Percentiles rank a stretch among this genome's conserved stretches.
phyloP scores from a whole-genome alignment of 1,284 basidiomycete genomes.

The Phellinidium pouzarii region DNA sequence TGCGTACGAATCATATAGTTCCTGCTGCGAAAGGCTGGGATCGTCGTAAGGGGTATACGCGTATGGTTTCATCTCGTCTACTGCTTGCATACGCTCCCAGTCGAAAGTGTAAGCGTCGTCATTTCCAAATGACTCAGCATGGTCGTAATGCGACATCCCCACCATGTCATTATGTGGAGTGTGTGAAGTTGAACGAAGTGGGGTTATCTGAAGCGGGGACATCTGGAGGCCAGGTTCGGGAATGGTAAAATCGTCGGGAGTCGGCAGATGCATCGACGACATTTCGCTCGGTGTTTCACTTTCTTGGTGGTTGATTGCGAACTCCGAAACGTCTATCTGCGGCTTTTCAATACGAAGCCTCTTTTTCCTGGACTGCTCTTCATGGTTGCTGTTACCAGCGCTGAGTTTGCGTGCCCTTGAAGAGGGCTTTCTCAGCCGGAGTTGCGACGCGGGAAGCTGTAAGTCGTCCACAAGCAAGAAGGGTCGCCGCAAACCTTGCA shows the following conservation, averaged over 20 bases:
- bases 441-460: neutral
- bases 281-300: neutral
- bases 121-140: neutral
- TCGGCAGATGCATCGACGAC: neutral
- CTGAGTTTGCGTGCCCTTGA: neutral
- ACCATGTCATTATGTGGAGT: no score
- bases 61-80: neutral
- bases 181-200: no score
- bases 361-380: neutral
- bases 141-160: no score
- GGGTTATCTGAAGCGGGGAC: neutral
- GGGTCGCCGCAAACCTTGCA: neutral
- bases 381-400: neutral
- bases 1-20: neutral
- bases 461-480: constrained; percentile 1
- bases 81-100: neutral
- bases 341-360: neutral
- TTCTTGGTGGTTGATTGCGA: constrained; percentile 9
- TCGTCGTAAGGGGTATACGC: neutral
- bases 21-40: neutral
- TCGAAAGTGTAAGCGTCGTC: neutral
- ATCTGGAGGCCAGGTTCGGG: neutral
- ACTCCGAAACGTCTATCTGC: neutral
- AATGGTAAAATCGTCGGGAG: constrained; percentile 1
- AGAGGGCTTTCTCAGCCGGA: neutral